Base-by-base conservation (phyloP, 495 filamentous ascomycete genomes). In the Podospora tetraspora region DNA sequence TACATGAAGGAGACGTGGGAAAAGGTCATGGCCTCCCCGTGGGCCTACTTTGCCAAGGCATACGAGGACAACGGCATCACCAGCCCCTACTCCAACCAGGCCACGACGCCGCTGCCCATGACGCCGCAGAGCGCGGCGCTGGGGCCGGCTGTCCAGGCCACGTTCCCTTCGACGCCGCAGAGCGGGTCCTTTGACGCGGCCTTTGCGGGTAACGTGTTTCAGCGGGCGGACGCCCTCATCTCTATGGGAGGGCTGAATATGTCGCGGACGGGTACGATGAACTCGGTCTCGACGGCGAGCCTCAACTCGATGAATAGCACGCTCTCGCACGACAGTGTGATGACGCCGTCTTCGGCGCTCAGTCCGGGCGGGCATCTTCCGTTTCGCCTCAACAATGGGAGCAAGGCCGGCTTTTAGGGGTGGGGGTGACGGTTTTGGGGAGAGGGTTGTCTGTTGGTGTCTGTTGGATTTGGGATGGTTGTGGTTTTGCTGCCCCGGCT, bases 71-170 rank as follows among this genome's bases (percentile, higher is more conserved):
- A 37, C 29, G 72, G 75, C 21, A 57, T 68, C 2, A 24, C 73
- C 12, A 75, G 66, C 73, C 69, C 82, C 71, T 74, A 82, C 69
- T 74, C 70, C 71, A 30, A 74, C 74, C 29, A 78, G 63, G 59
- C 78, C 64, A 64, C 63, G 22, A 71, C 76, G 16, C 75, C 81
- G 32, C 69, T 86, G 34, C 84, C 85, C 2, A 86, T 87, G 82
- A 87, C 84, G 23, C 93, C 93, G 8, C 83, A 94, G 67, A 94
- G 91, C 72, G 93, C 93, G 19, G 93, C 93, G 16, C 84, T 97
- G 4, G 93, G 93, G 5, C 91, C 92, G 9, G 93, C 93, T 52
- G 92, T 92, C 19, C 92, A 95, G 75, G 92, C 93, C 2, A 97
- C 93, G 1, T 88, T 97, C 22, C 92, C 93, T 30, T 90, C 88